Conservation (phyloP, 139 green algal species). For the Desmodesmus armatus region DNA sequence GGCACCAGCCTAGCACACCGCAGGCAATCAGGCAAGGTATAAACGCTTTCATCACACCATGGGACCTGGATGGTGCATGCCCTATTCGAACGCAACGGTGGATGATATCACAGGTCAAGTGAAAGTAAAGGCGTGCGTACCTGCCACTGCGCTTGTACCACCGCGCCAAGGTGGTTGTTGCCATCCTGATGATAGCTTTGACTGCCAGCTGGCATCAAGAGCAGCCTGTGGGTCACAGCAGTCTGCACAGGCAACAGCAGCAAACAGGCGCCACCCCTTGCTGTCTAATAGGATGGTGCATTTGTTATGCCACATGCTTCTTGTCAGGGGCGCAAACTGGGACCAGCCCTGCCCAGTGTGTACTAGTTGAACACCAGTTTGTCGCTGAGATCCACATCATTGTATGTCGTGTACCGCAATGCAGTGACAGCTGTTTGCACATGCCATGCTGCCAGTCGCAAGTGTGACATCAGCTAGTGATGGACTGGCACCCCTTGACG, state of each 20-base stretch:
- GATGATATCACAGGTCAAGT: neutral
- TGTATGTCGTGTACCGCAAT: too few relatives aligned
- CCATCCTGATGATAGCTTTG: neutral
- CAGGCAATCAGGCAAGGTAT: neutral
- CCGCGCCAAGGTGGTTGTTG: neutral
- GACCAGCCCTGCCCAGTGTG: neutral
- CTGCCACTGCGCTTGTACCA: constrained; percentile 1
- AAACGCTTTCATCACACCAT: neutral
- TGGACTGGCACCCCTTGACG: too few relatives aligned
- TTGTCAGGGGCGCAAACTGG: neutral
- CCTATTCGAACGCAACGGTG: neutral
- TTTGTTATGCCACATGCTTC: too few relatives aligned
- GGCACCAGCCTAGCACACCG: neutral
- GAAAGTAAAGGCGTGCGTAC: neutral
- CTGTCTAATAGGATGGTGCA: neutral
- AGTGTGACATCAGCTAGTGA: too few relatives aligned
- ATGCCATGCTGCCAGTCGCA: too few relatives aligned
- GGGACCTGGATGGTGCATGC: neutral
- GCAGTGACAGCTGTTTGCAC: too few relatives aligned
- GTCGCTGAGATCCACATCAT: neutral
- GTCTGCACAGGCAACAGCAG: constrained; percentile 20
- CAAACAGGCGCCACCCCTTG: neutral
- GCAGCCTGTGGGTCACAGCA: constrained; percentile 21
- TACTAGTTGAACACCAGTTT: neutral
- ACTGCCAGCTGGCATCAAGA: neutral